Conservation (phyloP, 768 basidiomycete species). For the Xerocomus spinulosus region DNA sequence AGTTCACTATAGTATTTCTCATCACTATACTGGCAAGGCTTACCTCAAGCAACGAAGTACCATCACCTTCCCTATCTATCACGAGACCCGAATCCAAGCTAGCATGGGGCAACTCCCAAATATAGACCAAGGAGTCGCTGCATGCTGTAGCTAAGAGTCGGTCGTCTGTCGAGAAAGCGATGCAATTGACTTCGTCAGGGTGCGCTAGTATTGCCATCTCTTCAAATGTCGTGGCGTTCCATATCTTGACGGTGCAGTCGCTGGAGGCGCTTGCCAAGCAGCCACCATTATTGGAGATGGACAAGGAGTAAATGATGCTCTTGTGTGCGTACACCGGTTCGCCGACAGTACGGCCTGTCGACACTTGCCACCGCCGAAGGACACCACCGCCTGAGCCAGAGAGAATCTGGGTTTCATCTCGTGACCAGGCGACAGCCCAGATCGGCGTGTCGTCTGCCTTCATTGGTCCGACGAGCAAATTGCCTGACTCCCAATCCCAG, state of each 20-base stretch:
- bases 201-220: slow-evolving; percentile 21
- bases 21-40: slow-evolving; percentile 6
- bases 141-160: slow-evolving; percentile 30
- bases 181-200: slow-evolving; percentile 25
- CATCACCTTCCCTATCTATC: slow-evolving; percentile 22
- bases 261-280: slow-evolving; percentile 28
- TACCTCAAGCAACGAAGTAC: slow-evolving; percentile 24
- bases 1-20: slow-evolving; percentile 3
- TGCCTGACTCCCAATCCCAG: slow-evolving; percentile 27
- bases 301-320: slow-evolving; percentile 26
- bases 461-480: slow-evolving; percentile 25
- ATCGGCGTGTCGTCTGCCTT: slow-evolving; percentile 18
- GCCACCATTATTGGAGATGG: slow-evolving; percentile 26
- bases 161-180: slow-evolving; percentile 29
- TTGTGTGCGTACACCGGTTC: slow-evolving; percentile 21
- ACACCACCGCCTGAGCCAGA: slow-evolving; percentile 22
- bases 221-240: slow-evolving; percentile 25
- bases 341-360: slow-evolving; percentile 19
- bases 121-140: slow-evolving; percentile 25
- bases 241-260: slow-evolving; percentile 28
- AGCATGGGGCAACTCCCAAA: slow-evolving; percentile 29
- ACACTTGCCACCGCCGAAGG: slow-evolving; percentile 23
- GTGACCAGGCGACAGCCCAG: slow-evolving; percentile 31
- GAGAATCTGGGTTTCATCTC: slow-evolving; percentile 25
- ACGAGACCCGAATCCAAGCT: slow-evolving; percentile 28